Evolutionary conservation across 78 protist species (phyloP).

Genomic region (Chrysochromulina tobinii): DNA sequence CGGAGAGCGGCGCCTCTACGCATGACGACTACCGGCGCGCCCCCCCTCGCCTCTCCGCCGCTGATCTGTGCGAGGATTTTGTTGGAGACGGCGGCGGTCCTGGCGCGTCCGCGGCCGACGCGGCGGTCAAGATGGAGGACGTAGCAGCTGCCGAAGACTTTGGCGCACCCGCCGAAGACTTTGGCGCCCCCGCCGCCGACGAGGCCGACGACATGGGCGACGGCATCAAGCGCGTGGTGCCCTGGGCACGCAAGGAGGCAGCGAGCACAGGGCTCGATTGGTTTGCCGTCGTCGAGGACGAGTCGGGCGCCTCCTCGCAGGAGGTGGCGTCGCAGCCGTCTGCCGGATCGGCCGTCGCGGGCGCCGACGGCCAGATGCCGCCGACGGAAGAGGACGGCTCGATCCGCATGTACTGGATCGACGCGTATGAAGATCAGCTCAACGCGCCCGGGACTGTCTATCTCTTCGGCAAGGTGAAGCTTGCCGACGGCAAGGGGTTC

Average conservation of each 20-base stretch:
- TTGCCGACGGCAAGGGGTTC: neutral
- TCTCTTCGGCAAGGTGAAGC: constrained; percentile 63
- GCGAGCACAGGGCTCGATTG: neutral
- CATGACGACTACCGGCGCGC: neutral
- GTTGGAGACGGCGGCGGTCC: neutral
- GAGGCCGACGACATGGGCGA: neutral
- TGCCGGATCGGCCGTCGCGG: neutral
- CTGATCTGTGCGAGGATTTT: neutral
- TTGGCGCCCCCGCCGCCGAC: neutral
- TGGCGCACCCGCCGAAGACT: neutral
- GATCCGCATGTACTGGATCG: constrained; percentile 43
- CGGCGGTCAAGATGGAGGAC: neutral
- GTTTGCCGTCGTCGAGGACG: neutral
- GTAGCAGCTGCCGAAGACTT: neutral
- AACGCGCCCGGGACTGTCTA: constrained; percentile 9
- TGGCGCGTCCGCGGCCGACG: neutral
- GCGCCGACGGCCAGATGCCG: neutral
- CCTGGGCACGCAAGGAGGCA: neutral
- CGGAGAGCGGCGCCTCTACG: neutral
- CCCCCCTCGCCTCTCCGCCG: neutral
- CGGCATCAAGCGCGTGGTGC: neutral
- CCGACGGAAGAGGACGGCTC: constrained; percentile 28
- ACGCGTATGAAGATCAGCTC: constrained; percentile 53
- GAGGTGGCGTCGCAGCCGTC: neutral
- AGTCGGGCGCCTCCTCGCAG: neutral